Conservation (phyloP, 768 basidiomycete genomes). For the Tulasnella sp. region DNA sequence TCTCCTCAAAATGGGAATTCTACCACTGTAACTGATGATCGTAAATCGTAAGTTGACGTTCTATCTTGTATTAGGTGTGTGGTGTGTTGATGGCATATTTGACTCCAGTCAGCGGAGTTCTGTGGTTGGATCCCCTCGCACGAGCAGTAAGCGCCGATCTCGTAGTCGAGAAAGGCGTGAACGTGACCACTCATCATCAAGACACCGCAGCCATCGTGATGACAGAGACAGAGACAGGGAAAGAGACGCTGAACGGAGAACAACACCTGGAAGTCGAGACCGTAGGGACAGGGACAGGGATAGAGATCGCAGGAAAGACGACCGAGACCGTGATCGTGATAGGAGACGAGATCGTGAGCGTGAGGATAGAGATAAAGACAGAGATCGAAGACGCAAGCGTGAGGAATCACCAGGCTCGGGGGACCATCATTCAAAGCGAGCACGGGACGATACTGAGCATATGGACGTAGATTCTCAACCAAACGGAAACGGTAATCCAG, state of each 20-base stretch:
- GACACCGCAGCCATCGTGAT: slow-evolving; percentile 41
- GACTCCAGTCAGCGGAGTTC: slow-evolving; percentile 48
- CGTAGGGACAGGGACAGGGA: slow-evolving; percentile 27
- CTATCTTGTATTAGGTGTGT: neutral
- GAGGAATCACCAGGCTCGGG: slow-evolving; percentile 34
- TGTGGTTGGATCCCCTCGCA: slow-evolving; percentile 64
- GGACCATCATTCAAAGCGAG: slow-evolving; percentile 12
- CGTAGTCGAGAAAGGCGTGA: slow-evolving; percentile 44
- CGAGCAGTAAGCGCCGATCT: slow-evolving; percentile 59
- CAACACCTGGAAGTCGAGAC: slow-evolving; percentile 22
- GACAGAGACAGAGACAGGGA: slow-evolving; percentile 28
- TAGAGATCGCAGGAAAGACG: slow-evolving; percentile 24
- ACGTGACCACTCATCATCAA: slow-evolving; percentile 41
- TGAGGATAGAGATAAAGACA: slow-evolving; percentile 39
- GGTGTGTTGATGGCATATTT: neutral
- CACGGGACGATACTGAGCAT: slow-evolving; percentile 10
- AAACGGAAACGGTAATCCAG: slow-evolving; percentile 3
- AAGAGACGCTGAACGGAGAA: slow-evolving; percentile 31
- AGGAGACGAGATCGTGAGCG: slow-evolving; percentile 34
- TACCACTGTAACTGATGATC: neutral
- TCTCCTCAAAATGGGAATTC: neutral
- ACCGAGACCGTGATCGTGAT: slow-evolving; percentile 17
- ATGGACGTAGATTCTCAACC: slow-evolving; percentile 15
- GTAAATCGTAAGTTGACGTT: slow-evolving; percentile 9
- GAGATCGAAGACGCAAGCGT: slow-evolving; percentile 52